Percentiles rank a stretch among this genome's conserved stretches.
Evolutionary conservation across 2,329 filamentous ascomycete genomes (phyloP).

Genomic region (Diaporthe vaccinii): DNA sequence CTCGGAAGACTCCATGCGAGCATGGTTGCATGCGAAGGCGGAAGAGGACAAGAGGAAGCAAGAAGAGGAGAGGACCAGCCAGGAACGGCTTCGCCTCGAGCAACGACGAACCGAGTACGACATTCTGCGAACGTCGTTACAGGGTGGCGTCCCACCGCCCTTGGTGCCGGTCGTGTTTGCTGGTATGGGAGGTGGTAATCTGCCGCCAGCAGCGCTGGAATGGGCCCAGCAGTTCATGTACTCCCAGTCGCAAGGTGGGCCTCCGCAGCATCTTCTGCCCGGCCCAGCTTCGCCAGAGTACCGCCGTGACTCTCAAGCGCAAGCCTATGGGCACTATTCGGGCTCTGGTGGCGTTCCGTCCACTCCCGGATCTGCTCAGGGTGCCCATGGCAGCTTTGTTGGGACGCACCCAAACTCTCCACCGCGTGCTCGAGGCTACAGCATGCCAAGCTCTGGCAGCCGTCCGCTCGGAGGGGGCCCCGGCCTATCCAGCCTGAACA

Average conservation of each 20-base stretch:
- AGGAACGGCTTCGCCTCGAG: constrained; percentile 77
- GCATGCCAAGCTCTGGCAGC: constrained; percentile 56
- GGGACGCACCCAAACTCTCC: constrained; percentile 63
- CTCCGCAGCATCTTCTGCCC: constrained; percentile 65
- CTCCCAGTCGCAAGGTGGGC: constrained; percentile 61
- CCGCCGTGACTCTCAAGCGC: constrained; percentile 65
- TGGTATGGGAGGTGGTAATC: constrained; percentile 74
- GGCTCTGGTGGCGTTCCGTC: constrained; percentile 56
- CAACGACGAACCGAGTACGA: constrained; percentile 80
- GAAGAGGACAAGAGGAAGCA: constrained; percentile 82
- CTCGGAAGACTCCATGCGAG: constrained; percentile 78
- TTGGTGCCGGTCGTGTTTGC: constrained; percentile 83
- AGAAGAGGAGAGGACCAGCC: constrained; percentile 78
- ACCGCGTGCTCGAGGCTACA: constrained; percentile 64
- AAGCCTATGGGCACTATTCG: constrained; percentile 58
- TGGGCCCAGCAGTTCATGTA: constrained; percentile 77
- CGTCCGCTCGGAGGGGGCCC: constrained; percentile 53
- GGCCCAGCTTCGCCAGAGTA: constrained; percentile 67
- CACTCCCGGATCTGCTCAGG: constrained; percentile 58
- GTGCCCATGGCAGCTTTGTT: constrained; percentile 56
- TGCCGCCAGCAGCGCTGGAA: constrained; percentile 74
- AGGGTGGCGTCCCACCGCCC: constrained; percentile 78
- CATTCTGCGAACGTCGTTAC: constrained; percentile 77
- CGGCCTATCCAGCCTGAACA: constrained; percentile 60
- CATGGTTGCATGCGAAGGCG: constrained; percentile 77